Conservation (phyloP, 177 flowering plant genomes). For the Telopea speciosissima region DNA sequence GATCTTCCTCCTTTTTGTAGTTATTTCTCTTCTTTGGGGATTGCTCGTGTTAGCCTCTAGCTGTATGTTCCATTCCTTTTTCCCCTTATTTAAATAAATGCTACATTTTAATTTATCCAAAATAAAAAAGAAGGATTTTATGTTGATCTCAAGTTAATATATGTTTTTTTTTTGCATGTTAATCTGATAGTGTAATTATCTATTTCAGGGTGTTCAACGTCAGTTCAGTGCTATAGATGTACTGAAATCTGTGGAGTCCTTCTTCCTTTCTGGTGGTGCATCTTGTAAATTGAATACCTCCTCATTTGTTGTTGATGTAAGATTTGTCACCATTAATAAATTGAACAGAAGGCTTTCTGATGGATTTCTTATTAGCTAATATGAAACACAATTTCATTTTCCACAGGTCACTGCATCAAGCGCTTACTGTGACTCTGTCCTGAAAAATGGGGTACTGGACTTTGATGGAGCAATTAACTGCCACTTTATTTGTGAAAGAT, state of each 20-base stretch:
- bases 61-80: too few relatives aligned
- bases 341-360: background rate
- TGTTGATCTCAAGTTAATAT: too few relatives aligned
- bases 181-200: too few relatives aligned
- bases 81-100: too few relatives aligned
- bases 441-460: conserved; percentile 21
- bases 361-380: conserved; percentile 8
- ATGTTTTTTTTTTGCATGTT: too few relatives aligned
- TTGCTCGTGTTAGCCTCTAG: too few relatives aligned
- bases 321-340: conserved; percentile 9
- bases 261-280: conserved; percentile 47
- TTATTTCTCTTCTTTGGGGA: too few relatives aligned
- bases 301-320: conserved; percentile 65
- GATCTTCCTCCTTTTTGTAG: too few relatives aligned
- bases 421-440: conserved; percentile 41
- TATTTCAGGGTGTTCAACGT: conserved; percentile 65
- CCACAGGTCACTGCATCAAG: conserved; percentile 47
- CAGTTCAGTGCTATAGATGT: conserved; percentile 62
- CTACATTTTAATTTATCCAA: too few relatives aligned
- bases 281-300: conserved; percentile 55
- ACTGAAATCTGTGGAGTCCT: conserved; percentile 64
- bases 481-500: conserved; percentile 13
- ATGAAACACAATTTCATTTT: conserved; percentile 3
- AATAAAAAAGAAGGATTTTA: too few relatives aligned
- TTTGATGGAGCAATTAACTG: conserved; percentile 13